phyloP scores from a whole-genome alignment of 768 basidiomycete species.

The Suillus plorans region DNA sequence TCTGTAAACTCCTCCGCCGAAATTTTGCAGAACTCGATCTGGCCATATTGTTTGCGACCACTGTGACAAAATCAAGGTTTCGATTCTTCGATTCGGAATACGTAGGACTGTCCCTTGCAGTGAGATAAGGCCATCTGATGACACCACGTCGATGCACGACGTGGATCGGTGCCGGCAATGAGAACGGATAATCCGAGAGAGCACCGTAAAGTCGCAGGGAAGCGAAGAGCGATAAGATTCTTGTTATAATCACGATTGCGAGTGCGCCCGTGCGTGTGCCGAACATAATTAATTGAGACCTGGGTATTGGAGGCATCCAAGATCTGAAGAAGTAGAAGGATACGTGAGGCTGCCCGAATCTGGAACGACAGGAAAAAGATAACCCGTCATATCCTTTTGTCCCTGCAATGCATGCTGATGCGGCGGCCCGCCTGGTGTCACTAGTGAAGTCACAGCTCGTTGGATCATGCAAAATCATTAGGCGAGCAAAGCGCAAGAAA shows the following conservation, averaged over 20 bases:
- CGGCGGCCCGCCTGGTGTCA: not conserved
- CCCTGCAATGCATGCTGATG: not conserved
- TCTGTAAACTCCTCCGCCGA: not conserved
- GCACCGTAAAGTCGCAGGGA: not conserved
- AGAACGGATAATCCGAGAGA: not conserved
- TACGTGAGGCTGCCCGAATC: not conserved
- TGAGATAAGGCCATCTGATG: not conserved
- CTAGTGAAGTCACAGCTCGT: not conserved
- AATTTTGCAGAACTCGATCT: not conserved
- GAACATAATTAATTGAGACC: not conserved
- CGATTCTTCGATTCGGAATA: not conserved
- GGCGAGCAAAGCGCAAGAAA: not conserved
- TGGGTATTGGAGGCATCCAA: not conserved
- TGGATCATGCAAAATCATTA: not conserved
- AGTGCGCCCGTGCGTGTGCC: not conserved
- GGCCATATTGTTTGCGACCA: not conserved
- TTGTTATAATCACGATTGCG: not conserved
- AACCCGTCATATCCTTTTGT: not conserved
- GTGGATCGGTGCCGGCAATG: not conserved
- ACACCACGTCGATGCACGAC: not conserved
- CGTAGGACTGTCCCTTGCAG: not conserved
- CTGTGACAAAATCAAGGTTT: not conserved
- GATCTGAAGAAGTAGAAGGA: not conserved
- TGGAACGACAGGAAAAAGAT: not conserved
- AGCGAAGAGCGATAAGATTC: conserved; percentile 1